A percentile compares a stretch with the other conserved stretches of the same genome.
phyloP scores from a whole-genome alignment of 768 basidiomycete species.

The Royoungia palumana region DNA sequence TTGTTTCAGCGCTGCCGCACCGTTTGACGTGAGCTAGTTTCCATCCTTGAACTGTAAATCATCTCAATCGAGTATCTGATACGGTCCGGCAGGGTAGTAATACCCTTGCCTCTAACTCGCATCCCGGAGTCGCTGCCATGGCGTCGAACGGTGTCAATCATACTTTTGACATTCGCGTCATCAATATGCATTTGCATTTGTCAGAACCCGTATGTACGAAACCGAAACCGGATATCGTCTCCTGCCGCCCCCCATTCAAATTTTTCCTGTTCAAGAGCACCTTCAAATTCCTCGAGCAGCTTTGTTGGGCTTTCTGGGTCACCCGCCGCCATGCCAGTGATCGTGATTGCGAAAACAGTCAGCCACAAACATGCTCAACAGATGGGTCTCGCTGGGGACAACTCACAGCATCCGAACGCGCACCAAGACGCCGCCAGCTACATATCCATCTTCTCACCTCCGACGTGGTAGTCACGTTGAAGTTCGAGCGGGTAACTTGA shows the following conservation, averaged over 20 bases:
- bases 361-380: too few relatives aligned
- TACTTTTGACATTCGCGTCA: too few relatives aligned
- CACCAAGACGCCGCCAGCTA: constrained; percentile 42
- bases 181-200: constrained; percentile 15
- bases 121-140: too few relatives aligned
- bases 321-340: constrained; percentile 55
- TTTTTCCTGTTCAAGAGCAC: constrained; percentile 41
- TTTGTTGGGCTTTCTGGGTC: constrained; percentile 47
- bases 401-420: constrained; percentile 40
- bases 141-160: not conserved
- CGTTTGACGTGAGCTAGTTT: too few relatives aligned
- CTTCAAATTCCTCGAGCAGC: constrained; percentile 55
- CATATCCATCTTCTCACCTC: constrained; percentile 36
- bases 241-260: constrained; percentile 21
- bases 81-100: too few relatives aligned
- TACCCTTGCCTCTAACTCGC: too few relatives aligned
- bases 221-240: constrained; percentile 19
- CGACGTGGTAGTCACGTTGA: constrained; percentile 30
- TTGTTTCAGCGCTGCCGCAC: too few relatives aligned
- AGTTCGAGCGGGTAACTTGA: constrained; percentile 36
- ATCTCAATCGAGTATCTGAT: too few relatives aligned
- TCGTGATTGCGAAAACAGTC: constrained; percentile 46
- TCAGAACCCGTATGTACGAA: constrained; percentile 36
- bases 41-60: too few relatives aligned
- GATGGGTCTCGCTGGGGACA: not conserved